These are phyloP conservation scores for Apiotrichum brassicae DNA, from an alignment of 1,284 basidiomycete species.

Conservation along the genomic window DNA sequence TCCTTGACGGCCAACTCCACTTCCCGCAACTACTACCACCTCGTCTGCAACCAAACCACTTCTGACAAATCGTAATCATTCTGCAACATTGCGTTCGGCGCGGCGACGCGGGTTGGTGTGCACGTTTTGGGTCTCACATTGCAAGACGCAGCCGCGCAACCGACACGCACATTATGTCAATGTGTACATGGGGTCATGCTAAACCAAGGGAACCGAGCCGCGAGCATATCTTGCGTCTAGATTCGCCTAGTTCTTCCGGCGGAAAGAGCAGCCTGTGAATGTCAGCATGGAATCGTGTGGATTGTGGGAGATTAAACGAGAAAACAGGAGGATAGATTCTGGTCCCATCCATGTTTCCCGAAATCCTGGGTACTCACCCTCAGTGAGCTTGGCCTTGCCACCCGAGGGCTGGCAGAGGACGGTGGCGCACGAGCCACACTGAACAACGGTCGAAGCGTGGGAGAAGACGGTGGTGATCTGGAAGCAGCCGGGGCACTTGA, in stretches of 20 bases:
- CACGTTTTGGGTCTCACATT: too few species aligned
- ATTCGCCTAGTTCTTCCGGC: conserved; percentile 45
- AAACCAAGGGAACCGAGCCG: conserved; percentile 18
- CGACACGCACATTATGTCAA: conserved; percentile 14
- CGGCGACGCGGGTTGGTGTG: too few species aligned
- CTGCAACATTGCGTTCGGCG: too few species aligned
- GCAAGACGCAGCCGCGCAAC: too few species aligned
- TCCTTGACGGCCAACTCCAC: too few species aligned
- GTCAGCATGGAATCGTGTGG: too few species aligned
- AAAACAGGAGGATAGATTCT: too few species aligned
- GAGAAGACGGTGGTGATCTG: conserved; percentile 51
- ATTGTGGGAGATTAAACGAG: too few species aligned
- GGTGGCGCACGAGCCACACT: conserved; percentile 84
- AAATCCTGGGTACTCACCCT: conserved; percentile 68
- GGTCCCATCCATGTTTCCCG: too few species aligned
- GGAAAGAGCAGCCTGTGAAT: conserved; percentile 48
- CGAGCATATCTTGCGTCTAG: conserved; percentile 17
- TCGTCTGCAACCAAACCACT: too few species aligned
- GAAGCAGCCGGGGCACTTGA: conserved; percentile 88
- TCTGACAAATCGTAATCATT: too few species aligned
- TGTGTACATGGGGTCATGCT: conserved; percentile 24
- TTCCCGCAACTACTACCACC: too few species aligned
- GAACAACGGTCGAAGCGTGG: conserved; percentile 50
- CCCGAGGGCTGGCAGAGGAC: conserved; percentile 98
- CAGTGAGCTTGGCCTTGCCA: conserved; percentile 96